Evolutionary conservation across 371 early-diverging fungal species (phyloP).

Genomic region (Nematocida ironsii): DNA sequence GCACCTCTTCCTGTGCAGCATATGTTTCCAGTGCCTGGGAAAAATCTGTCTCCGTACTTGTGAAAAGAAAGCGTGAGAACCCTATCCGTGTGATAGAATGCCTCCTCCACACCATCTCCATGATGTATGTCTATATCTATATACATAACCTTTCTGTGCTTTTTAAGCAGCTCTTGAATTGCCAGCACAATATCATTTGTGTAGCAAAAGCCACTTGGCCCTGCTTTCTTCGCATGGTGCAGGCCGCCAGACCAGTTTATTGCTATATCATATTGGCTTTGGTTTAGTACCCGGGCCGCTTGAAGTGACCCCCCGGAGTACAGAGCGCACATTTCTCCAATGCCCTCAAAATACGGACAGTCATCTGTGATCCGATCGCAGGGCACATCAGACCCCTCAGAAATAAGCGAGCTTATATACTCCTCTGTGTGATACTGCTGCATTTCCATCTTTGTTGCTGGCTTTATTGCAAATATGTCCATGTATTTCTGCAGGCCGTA

Average conservation of each 20-base stretch:
- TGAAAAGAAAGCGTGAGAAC: constrained; percentile 97
- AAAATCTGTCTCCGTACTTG: constrained; percentile 85
- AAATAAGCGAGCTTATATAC: constrained; percentile 40
- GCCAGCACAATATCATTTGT: constrained; percentile 96
- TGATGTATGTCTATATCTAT: constrained; percentile 99
- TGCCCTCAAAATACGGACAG: constrained; percentile 74
- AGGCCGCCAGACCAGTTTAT: constrained; percentile 98
- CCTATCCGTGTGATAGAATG: constrained; percentile 94
- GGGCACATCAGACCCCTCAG: not conserved
- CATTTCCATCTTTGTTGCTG: constrained; percentile 50
- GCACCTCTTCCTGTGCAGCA: constrained; percentile 74
- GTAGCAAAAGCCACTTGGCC: constrained; percentile 96
- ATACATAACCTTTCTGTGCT: constrained; percentile 89
- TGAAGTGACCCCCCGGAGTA: constrained; percentile 61
- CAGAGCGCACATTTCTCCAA: constrained; percentile 71
- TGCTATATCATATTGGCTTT: constrained; percentile 83
- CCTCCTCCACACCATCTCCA: constrained; percentile 96
- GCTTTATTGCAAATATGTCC: constrained; percentile 72
- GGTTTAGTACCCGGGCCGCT: constrained; percentile 82
- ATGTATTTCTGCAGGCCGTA: constrained; percentile 69
- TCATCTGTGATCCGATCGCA: constrained; percentile 71
- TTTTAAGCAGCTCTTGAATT: constrained; percentile 85
- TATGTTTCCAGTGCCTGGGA: constrained; percentile 89
- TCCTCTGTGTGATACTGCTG: constrained; percentile 56
- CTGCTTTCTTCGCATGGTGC: constrained; percentile 91